Percentiles rank a stretch among this genome's conserved stretches.
Evolutionary conservation across 2,329 filamentous ascomycete genomes (phyloP).

Genomic region (Fusarium cyanostomum): DNA sequence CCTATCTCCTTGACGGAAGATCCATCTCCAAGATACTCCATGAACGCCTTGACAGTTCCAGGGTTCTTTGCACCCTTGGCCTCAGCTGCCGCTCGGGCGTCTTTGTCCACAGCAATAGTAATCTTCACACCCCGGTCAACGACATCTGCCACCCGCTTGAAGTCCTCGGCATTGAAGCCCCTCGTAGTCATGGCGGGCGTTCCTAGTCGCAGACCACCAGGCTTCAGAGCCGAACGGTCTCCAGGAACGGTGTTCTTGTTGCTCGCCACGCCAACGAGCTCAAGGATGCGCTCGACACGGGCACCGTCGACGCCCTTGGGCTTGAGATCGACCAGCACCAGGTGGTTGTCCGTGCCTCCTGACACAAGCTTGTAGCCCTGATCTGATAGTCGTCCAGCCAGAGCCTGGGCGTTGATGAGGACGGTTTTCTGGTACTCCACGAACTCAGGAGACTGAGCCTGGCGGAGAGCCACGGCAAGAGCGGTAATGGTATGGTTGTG

Average conservation of each 20-base stretch:
- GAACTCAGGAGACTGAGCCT: slow-evolving; percentile 87
- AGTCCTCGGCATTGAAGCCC: slow-evolving; percentile 85
- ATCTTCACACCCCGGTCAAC: slow-evolving; percentile 83
- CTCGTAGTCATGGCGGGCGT: slow-evolving; percentile 96
- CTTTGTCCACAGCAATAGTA: slow-evolving; percentile 75
- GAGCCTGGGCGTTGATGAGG: slow-evolving; percentile 84
- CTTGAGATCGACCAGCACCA: slow-evolving; percentile 90
- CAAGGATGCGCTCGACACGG: slow-evolving; percentile 85
- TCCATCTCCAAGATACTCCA: slow-evolving; percentile 72
- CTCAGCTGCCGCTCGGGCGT: slow-evolving; percentile 71
- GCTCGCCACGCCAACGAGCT: slow-evolving; percentile 88
- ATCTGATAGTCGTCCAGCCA: slow-evolving; percentile 71
- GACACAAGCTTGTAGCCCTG: slow-evolving; percentile 88
- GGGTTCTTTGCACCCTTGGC: slow-evolving; percentile 71
- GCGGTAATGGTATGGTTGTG: slow-evolving; percentile 99
- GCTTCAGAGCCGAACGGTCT: slow-evolving; percentile 89
- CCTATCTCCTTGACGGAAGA: slow-evolving; percentile 72
- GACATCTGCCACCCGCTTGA: slow-evolving; percentile 81
- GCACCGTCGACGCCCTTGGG: slow-evolving; percentile 85
- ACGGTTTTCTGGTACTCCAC: slow-evolving; percentile 88
- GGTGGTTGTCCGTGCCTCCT: slow-evolving; percentile 94
- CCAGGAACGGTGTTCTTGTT: slow-evolving; percentile 99
- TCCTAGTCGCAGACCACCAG: slow-evolving; percentile 88
- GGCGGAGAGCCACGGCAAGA: slow-evolving; percentile 89
- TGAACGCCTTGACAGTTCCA: slow-evolving; percentile 70